phyloP scores from a whole-genome alignment of 352 stramenopile genomes.

The Phytophthora cryptogea region DNA sequence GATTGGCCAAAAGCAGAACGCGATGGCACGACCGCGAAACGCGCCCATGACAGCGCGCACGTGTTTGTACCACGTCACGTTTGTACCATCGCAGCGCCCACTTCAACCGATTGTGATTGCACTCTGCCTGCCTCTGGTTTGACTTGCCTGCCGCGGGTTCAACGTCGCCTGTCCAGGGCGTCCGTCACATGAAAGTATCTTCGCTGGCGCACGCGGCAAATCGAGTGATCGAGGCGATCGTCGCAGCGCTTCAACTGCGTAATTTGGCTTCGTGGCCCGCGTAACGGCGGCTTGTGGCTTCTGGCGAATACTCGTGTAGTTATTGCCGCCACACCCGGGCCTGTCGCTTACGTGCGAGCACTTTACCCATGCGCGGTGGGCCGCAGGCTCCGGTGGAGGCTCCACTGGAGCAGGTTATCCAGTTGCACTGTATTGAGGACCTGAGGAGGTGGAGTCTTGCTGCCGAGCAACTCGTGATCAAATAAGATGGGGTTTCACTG shows the following conservation, averaged over 20 bases:
- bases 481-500: slow-evolving; percentile 16
- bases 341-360: not conserved
- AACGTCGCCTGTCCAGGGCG: slow-evolving; percentile 14
- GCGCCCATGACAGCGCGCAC: slow-evolving; percentile 1
- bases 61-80: slow-evolving; percentile 5
- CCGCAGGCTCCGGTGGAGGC: no score
- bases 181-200: slow-evolving; percentile 35
- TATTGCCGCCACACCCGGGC: not conserved
- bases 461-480: slow-evolving; percentile 12
- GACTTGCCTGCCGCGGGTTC: slow-evolving; percentile 9
- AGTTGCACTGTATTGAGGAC: no score
- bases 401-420: no score
- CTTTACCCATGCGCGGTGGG: not conserved
- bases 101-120: slow-evolving; percentile 13
- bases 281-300: not conserved
- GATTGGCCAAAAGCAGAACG: slow-evolving; percentile 2
- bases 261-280: not conserved
- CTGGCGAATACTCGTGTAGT: not conserved
- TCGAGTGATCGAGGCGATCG: not conserved
- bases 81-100: slow-evolving; percentile 6
- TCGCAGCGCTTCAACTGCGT: not conserved
- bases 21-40: not conserved
- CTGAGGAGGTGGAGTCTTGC: no score
- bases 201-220: not conserved
- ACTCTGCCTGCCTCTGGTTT: not conserved